Base-by-base conservation (phyloP, 2,329 filamentous ascomycete genomes). In the Bipolaris oryzae region DNA sequence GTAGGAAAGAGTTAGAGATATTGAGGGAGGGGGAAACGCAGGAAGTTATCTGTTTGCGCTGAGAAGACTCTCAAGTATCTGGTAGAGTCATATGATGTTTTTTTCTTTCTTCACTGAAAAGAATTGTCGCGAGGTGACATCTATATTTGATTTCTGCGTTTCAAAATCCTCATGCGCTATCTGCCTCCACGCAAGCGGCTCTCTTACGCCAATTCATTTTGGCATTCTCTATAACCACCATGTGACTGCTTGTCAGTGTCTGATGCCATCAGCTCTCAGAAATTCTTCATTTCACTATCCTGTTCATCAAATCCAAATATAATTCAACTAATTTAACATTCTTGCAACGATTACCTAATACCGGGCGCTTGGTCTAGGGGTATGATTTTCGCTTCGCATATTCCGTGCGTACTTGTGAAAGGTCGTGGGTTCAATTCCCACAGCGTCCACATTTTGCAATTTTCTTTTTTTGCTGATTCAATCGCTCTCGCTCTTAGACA, bases 401-500 rank as follows among this genome's bases (percentile, higher is more conserved):
- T 49, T 16, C 15, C n/a, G 28, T 49, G 50, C 46, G 58, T 48
- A 56, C 21, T 34, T 65, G 62, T 65, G 62, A 65, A 61, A 59
- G 62, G 62, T 65, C 62, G 62, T 65, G 62, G 62, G 62, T 65
- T 65, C 62, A 65, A 65, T 65, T 65, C 62, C 62, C 62, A 65
- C 62, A 65, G 62, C 56, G 62, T 65, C 62, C 62, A 65, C 13
- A 45, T 53, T 62, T 45, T 55, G 28, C 10, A 31, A 7, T 31
- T 42, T 38, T 47, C 37, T 38, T 47, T 42, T 53, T 44, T 43
- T 34, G n/a, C 10, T 15, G 10, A 7, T n/a, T 7, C n/a, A 2
- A 15, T 2, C 1, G 25, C 1, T 7, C 23, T 9, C 23, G 9
- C 25, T 11, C 23, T 6, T 7, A 7, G 9, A 3, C 1, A 25